These are phyloP conservation scores for Trametes cinnabarina DNA, from an alignment of 768 basidiomycete genomes.

Conservation along the genomic window DNA sequence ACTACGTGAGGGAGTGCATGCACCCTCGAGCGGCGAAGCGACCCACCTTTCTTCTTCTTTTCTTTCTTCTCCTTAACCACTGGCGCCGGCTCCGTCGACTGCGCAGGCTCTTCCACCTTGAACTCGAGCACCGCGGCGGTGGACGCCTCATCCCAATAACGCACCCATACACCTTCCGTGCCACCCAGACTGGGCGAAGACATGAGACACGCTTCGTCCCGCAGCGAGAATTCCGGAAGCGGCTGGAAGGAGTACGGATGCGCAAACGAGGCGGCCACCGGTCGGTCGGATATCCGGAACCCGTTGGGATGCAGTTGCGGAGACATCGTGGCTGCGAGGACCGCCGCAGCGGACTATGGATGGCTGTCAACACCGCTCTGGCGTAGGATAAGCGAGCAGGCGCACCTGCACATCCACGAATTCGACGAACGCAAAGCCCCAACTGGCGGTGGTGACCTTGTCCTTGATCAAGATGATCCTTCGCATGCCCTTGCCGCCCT, in stretches of 20 bases:
- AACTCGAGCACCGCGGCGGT: slow-evolving; percentile 75
- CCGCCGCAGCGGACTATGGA: slow-evolving; percentile 73
- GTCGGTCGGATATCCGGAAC: slow-evolving; percentile 85
- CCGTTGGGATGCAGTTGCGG: slow-evolving; percentile 87
- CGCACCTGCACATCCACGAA: slow-evolving; percentile 80
- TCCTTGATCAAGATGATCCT: slow-evolving; percentile 89
- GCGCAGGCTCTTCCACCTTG: slow-evolving; percentile 62
- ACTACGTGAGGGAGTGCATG: no score
- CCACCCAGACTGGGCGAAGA: slow-evolving; percentile 72
- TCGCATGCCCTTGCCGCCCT: slow-evolving; percentile 84
- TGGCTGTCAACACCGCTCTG: slow-evolving; percentile 17
- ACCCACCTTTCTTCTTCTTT: slow-evolving; percentile 47
- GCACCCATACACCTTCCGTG: slow-evolving; percentile 68
- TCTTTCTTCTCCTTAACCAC: slow-evolving; percentile 59
- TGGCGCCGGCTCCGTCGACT: slow-evolving; percentile 33
- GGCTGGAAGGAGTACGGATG: slow-evolving; percentile 89
- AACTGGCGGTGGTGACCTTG: slow-evolving; percentile 80
- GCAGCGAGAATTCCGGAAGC: slow-evolving; percentile 66
- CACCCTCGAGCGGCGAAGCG: no score
- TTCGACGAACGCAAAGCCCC: slow-evolving; percentile 94
- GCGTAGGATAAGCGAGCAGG: background rate
- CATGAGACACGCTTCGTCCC: slow-evolving; percentile 73
- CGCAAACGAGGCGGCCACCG: slow-evolving; percentile 91
- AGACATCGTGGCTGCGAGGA: slow-evolving; percentile 86
- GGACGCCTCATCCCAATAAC: slow-evolving; percentile 92